Conservation (phyloP, 306 rosid species). For the Astragalus glycyphyllos region DNA sequence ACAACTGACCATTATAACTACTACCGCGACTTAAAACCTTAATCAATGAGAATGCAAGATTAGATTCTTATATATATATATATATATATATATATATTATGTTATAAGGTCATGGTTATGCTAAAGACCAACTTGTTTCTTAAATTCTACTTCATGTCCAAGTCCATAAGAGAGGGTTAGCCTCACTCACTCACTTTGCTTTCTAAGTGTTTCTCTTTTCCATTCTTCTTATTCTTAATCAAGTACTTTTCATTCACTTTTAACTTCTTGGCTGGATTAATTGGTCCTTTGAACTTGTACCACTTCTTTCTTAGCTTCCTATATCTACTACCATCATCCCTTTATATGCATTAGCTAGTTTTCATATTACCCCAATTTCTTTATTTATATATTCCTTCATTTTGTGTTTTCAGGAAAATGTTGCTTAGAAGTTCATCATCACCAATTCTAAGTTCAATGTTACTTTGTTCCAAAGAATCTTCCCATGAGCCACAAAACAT, state of each 20-base stretch:
- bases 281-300: slow-evolving; percentile 7
- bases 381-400: not conserved
- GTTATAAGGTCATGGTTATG: too few relatives aligned
- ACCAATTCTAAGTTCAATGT: slow-evolving; percentile 65
- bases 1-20: too few relatives aligned
- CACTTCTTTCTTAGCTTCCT: slow-evolving; percentile 22
- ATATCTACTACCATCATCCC: too few relatives aligned
- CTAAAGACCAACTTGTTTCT: too few relatives aligned
- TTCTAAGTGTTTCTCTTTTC: slow-evolving; percentile 2
- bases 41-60: too few relatives aligned
- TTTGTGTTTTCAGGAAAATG: slow-evolving; percentile 48
- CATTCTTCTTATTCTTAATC: slow-evolving; percentile 16
- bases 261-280: slow-evolving; percentile 24
- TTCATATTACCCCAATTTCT: not conserved
- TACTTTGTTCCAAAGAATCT: slow-evolving; percentile 50
- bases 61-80: too few relatives aligned
- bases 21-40: too few relatives aligned
- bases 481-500: slow-evolving; percentile 50
- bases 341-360: slow-evolving; percentile 21
- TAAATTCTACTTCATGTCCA: too few relatives aligned
- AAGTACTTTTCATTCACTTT: slow-evolving; percentile 39
- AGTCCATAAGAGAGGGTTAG: too few relatives aligned
- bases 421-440: slow-evolving; percentile 70
- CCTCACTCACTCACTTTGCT: not conserved
- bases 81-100: too few relatives aligned